Evolutionary conservation across 1,284 basidiomycete genomes (phyloP), one percentile per base, ranked within the genome.

Genomic region (Athelia psychrophila): DNA sequence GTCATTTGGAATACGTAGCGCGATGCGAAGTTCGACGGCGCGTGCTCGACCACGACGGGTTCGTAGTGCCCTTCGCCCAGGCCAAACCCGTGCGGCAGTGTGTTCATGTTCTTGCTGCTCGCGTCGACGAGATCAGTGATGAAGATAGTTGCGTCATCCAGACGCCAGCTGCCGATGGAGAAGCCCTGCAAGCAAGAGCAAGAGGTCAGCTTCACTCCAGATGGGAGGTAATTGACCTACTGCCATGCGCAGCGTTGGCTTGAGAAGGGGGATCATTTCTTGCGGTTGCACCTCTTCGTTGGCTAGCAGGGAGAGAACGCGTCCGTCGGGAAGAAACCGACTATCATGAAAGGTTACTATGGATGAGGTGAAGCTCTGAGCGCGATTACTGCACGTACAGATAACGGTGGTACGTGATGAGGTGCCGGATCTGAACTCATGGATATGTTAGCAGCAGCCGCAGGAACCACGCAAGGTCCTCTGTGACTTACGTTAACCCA

Each of bases 1-100:
- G 79, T 79, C 93, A 98, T 97, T 62, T 83, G 83, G 68, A 97
- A 97, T 6, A 84, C 77, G 66, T 96, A 96, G 47, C 87, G 83
- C 12, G 72, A 69, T 47, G 57, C 52, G 42, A 61, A 56, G 51
- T 51, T 52, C 54, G 56, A 56, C 61, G 64, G 58, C 48, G 49
- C 44, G 50, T 25, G 36, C 23, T 46, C 25, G 16, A 46, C 45
- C 23, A 42, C 25, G 16, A 46, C 45, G 38, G 32, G 48, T 22
- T 48, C 32, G 48, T 30, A 13, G 27, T 30, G 27, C 62, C 45
- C 55, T 38, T 52, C 52, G 50, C 18, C 35, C 53, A 24, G 27
- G 52, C n/a, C n/a, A n/a, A n/a, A n/a, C n/a, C n/a, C n/a, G n/a
- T n/a, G n/a, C 58, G 50, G 45, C 51, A 47, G 47, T 54, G 51